These are phyloP conservation scores for Platanthera zijinensis DNA, from an alignment of 106 monocot genomes.

Conservation along the genomic window DNA sequence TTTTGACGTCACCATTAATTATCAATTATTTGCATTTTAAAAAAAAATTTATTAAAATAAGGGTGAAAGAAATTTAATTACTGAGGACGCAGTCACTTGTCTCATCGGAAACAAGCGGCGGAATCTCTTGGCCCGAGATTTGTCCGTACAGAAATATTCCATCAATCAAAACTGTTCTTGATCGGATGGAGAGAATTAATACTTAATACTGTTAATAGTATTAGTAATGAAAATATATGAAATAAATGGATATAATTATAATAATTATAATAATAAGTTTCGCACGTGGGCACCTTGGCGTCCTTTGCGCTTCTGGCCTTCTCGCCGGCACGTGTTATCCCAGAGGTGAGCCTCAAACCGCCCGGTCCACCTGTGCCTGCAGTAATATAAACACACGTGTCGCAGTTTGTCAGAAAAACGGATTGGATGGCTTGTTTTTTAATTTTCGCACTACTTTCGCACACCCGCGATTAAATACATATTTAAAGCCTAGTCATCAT, in stretches of 20 bases:
- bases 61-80: neutral
- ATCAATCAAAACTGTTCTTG: neutral
- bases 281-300: constrained; percentile 49
- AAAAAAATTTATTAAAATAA: too few relatives aligned
- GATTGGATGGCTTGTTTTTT: neutral
- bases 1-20: too few relatives aligned
- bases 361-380: constrained; percentile 93
- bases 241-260: neutral
- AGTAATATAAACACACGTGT: neutral
- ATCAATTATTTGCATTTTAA: too few relatives aligned
- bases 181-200: neutral
- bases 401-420: neutral
- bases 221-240: neutral
- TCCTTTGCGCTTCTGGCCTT: constrained; percentile 82
- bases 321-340: constrained; percentile 77
- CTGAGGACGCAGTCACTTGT: neutral
- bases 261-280: neutral
- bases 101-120: neutral
- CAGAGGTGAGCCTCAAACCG: constrained; percentile 90
- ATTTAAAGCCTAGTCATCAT: too few relatives aligned
- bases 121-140: neutral
- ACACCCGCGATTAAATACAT: neutral
- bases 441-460: neutral
- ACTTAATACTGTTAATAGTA: too few relatives aligned
- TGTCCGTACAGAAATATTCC: neutral